phyloP scores from a whole-genome alignment of 495 filamentous ascomycete species.

The Aspergillus avenaceus region DNA sequence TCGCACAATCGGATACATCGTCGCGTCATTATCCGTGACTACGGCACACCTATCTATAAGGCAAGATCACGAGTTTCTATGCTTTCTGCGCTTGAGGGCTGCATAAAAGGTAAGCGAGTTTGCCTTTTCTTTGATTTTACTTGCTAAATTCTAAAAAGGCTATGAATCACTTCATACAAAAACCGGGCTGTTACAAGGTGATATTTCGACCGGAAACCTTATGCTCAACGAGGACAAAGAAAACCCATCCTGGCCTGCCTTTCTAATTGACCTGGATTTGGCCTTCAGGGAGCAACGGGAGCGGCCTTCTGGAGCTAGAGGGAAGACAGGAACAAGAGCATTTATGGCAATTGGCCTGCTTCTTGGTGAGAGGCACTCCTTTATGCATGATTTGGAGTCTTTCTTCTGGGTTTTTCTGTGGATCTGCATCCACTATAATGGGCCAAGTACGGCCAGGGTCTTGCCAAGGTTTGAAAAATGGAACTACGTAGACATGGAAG shows the following conservation, averaged over 20 bases:
- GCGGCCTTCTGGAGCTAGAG: conserved; percentile 16
- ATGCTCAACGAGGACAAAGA: conserved; percentile 31
- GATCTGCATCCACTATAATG: conserved; percentile 41
- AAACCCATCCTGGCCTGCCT: conserved; percentile 21
- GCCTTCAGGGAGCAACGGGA: conserved; percentile 16
- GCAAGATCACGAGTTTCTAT: conserved; percentile 34
- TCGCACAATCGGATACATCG: conserved; percentile 37
- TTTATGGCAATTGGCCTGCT: conserved; percentile 30
- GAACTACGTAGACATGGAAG: no score
- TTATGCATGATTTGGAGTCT: conserved; percentile 42
- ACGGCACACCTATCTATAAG: conserved; percentile 35
- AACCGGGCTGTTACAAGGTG: conserved; percentile 23
- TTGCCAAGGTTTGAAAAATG: no score
- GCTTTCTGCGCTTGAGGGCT: no score
- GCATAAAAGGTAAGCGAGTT: no score
- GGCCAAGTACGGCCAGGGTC: conserved; percentile 9
- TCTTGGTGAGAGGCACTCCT: conserved; percentile 20
- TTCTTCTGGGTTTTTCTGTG: conserved; percentile 53
- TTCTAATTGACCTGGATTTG: conserved; percentile 34
- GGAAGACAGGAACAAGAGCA: conserved; percentile 29
- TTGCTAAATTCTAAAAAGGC: no score
- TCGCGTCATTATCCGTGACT: conserved; percentile 38
- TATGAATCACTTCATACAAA: conserved; percentile 27
- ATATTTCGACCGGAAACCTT: conserved; percentile 38
- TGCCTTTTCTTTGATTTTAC: conserved; percentile 31